Conservation (phyloP, 2,329 filamentous ascomycete genomes). For the Tolypocladium cylindrosporum region DNA sequence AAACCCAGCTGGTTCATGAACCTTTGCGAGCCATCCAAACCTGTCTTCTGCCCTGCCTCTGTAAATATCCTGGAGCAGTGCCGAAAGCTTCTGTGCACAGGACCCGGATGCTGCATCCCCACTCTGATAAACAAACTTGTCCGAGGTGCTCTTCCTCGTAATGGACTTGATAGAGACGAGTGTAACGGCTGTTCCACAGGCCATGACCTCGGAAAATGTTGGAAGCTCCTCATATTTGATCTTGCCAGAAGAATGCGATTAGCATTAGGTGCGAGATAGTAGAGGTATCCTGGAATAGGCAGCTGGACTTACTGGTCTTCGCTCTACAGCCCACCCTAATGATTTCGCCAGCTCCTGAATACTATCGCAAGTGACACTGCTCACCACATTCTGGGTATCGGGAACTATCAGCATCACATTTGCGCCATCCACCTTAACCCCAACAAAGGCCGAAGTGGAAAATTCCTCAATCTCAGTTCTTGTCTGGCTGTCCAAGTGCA, state of each 20-base stretch:
- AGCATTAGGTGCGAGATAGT: not conserved
- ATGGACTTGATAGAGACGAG: not conserved
- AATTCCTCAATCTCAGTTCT: slow-evolving; percentile 58
- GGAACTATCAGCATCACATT: not conserved
- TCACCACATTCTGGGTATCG: slow-evolving; percentile 46
- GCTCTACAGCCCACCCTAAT: slow-evolving; percentile 50
- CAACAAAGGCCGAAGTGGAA: slow-evolving; percentile 57
- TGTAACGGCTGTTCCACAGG: not conserved
- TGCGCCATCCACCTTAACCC: slow-evolving; percentile 35
- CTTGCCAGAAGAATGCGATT: not conserved
- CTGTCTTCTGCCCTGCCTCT: not conserved
- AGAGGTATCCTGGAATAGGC: not conserved
- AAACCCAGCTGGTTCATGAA: not conserved
- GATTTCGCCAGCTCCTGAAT: slow-evolving; percentile 46
- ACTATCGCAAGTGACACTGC: slow-evolving; percentile 52
- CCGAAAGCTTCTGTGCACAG: not conserved
- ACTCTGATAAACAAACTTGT: not conserved
- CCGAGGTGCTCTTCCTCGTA: not conserved
- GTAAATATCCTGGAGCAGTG: not conserved
- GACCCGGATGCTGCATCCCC: not conserved
- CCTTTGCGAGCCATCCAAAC: not conserved
- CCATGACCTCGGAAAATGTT: slow-evolving; percentile 1
- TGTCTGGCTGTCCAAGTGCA: slow-evolving; percentile 58
- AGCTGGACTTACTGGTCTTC: not conserved
- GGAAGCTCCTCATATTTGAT: not conserved